Evolutionary conservation across 495 filamentous ascomycete genomes (phyloP).

Genomic region (Xylaria grammica): DNA sequence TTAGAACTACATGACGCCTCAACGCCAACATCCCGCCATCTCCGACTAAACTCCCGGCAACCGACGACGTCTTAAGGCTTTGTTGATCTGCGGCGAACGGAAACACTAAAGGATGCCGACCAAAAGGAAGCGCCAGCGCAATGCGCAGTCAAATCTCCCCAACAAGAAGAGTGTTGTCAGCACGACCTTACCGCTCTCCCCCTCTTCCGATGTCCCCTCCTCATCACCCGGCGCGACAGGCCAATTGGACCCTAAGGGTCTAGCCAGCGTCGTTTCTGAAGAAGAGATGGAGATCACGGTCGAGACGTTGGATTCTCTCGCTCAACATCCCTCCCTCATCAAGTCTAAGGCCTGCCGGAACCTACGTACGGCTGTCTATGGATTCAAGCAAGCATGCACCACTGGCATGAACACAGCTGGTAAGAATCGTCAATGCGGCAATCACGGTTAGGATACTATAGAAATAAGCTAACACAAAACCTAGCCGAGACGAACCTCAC

Average conservation of each 20-base stretch:
- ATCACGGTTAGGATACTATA: neutral
- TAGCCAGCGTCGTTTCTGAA: conserved; percentile 42
- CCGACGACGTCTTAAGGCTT: neutral
- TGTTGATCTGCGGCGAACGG: neutral
- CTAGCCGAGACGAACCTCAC: conserved; percentile 46
- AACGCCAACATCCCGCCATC: neutral
- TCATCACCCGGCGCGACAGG: conserved; percentile 1
- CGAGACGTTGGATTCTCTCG: conserved; percentile 47
- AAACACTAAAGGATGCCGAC: conserved; percentile 23
- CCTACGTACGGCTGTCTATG: conserved; percentile 51
- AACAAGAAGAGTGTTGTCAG: conserved; percentile 38
- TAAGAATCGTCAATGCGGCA: neutral
- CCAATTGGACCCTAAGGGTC: conserved; percentile 35
- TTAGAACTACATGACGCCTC: conserved; percentile 6
- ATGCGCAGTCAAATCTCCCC: conserved; percentile 22
- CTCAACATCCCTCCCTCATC: conserved; percentile 47
- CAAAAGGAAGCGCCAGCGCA: conserved; percentile 32
- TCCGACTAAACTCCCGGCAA: neutral
- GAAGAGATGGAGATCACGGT: conserved; percentile 54
- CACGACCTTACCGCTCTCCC: conserved; percentile 30
- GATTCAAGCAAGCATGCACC: conserved; percentile 51
- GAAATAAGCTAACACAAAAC: conserved; percentile 15
- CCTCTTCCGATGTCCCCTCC: conserved; percentile 35
- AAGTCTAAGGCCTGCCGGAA: conserved; percentile 54
- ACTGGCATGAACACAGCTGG: conserved; percentile 47